These are phyloP conservation scores for Myrica gale DNA, from an alignment of 306 rosid genomes.

Conservation along the genomic window DNA sequence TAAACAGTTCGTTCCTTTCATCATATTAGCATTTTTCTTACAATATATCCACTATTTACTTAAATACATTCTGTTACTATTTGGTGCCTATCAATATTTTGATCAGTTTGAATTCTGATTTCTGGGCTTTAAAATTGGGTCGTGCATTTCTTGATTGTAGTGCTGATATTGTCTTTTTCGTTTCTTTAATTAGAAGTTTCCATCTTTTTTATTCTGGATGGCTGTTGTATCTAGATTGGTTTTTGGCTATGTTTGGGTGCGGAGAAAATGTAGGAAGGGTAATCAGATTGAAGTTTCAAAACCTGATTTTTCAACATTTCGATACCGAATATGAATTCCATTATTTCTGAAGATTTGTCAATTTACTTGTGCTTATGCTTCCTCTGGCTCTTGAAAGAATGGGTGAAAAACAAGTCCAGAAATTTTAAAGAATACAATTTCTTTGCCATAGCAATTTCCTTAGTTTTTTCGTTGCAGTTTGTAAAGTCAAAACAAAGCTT, in stretches of 20 bases:
- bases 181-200: not conserved
- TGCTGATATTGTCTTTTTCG: not conserved
- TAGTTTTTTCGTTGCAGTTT: not conserved
- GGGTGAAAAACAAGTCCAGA: not conserved
- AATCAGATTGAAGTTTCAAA: slow-evolving; percentile 4
- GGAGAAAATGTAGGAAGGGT: slow-evolving; percentile 8
- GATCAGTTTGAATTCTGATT: not conserved
- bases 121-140: not conserved
- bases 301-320: not conserved
- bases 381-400: not conserved
- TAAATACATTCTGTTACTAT: too few species aligned
- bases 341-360: too few species aligned
- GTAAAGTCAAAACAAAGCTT: not conserved
- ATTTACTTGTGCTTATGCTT: not conserved
- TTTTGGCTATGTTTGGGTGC: not conserved
- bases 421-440: not conserved
- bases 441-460: not conserved
- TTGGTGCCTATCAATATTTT: too few species aligned
- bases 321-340: not conserved
- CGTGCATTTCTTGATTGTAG: not conserved
- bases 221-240: not conserved
- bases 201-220: not conserved
- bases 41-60: too few species aligned
- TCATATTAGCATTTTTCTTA: too few species aligned
- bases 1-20: too few species aligned